Evolutionary conservation across 495 filamentous ascomycete genomes (phyloP), one percentile per base, ranked within the genome.

Genomic region (Xylaria telfairii): DNA sequence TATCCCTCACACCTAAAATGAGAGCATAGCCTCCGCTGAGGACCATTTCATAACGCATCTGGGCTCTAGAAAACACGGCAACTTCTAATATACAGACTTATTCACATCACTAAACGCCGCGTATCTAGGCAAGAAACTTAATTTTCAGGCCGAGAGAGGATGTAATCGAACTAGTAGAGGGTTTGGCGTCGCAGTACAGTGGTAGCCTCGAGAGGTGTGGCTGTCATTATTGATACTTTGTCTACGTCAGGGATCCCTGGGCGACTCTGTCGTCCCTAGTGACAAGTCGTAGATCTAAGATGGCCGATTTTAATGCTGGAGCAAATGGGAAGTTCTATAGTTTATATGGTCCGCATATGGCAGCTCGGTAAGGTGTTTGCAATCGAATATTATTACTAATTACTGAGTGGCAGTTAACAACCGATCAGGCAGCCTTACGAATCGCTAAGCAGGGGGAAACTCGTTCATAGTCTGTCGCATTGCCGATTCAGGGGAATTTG

Each of bases 391-490:
- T 57, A 28, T 34, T 57, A 32, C 1, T 30, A 7, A n/a, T n/a
- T 21, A 24, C 47, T 24, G 4, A 26, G 4, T 30, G 13, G 17
- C n/a, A 57, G 30, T 15, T 13, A 15, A 57, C 17, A 4, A 47
- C 44, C 15, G 44, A 47, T 47, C 17, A 19, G 41, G 34, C 7
- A 3, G n/a, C 9, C 28, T 17, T 47, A 24, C 9, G 13, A 41
- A 42, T 67, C 15, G 64, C 32, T 32, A 10, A 51, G 28, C 9
- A 21, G 51, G 39, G 21, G 69, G 53, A 47, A 72, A 79, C n/a
- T 73, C 73, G 0, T 72, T 74, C 60, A 75, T 60, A 13, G 77
- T 79, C 71, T 79, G 77, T 5, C 77, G 73, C 75, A 77, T 75
- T 2, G 77, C 77, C 9, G 70, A 66, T 66, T 75, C 72, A 30